phyloP scores from a whole-genome alignment of 768 basidiomycete genomes.

The Panellus pusillus region DNA sequence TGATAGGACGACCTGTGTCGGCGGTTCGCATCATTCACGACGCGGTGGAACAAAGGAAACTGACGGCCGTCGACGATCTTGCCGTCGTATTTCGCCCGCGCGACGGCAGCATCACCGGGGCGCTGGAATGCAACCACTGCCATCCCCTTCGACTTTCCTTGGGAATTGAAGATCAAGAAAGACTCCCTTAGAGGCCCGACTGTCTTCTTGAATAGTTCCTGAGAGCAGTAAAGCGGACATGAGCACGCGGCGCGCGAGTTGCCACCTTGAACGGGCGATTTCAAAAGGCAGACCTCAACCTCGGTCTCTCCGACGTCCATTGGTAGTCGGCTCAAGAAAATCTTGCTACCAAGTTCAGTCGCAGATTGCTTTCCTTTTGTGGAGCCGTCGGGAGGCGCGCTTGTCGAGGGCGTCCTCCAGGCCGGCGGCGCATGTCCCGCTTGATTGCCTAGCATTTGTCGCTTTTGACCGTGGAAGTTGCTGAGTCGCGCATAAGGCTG shows the following conservation, averaged over 20 bases:
- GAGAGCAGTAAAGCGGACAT: too few species aligned
- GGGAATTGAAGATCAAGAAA: conserved; percentile 73
- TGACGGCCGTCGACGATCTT: conserved; percentile 70
- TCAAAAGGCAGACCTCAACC: conserved; percentile 51
- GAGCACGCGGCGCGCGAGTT: too few species aligned
- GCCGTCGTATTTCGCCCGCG: conserved; percentile 69
- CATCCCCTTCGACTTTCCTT: conserved; percentile 79
- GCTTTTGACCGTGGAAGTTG: conserved; percentile 54
- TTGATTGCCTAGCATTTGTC: conserved; percentile 55
- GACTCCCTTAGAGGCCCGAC: conserved; percentile 71
- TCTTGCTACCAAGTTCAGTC: conserved; percentile 56
- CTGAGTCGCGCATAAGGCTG: conserved; percentile 34
- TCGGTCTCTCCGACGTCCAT: conserved; percentile 69
- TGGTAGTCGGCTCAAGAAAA: conserved; percentile 65
- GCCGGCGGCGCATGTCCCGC: conserved; percentile 60
- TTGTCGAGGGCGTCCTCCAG: conserved; percentile 44
- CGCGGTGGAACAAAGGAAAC: conserved; percentile 23
- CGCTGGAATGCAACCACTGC: conserved; percentile 70
- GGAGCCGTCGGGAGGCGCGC: conserved; percentile 9
- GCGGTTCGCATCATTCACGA: not conserved
- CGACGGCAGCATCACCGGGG: conserved; percentile 59
- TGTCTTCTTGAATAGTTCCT: conserved; percentile 78
- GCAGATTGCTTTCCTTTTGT: conserved; percentile 33
- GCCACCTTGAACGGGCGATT: too few species aligned
- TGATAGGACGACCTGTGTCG: conserved; percentile 60